phyloP scores from a whole-genome alignment of 352 stramenopile genomes.

The Globisporangium nagaii region DNA sequence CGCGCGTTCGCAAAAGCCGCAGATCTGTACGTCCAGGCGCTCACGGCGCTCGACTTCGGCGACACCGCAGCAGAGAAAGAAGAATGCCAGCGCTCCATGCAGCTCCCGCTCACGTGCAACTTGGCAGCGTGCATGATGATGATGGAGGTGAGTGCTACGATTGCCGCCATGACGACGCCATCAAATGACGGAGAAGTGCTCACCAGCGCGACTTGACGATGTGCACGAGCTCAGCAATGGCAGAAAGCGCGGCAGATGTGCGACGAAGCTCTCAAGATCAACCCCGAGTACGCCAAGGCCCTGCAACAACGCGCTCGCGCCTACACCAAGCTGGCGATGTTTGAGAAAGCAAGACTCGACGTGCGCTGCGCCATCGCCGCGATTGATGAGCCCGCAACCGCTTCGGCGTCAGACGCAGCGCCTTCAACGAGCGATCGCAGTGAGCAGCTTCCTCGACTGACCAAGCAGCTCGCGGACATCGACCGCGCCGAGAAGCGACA shows the following conservation, averaged over 20 bases:
- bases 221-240: conserved; percentile 34
- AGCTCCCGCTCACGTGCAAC: conserved; percentile 79
- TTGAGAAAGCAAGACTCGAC: conserved; percentile 45
- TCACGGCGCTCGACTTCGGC: conserved; percentile 66
- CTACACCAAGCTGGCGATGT: conserved; percentile 34
- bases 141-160: conserved; percentile 29
- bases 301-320: conserved; percentile 65
- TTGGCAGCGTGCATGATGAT: conserved; percentile 71
- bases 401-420: too few species aligned
- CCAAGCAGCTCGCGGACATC: conserved; percentile 46
- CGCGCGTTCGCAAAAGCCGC: conserved; percentile 41
- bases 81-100: conserved; percentile 35
- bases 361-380: conserved; percentile 26
- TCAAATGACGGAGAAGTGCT: too few species aligned
- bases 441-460: conserved; percentile 22
- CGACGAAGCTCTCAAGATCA: conserved; percentile 44
- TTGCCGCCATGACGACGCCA: too few species aligned
- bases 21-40: conserved; percentile 62
- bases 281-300: conserved; percentile 41
- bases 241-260: conserved; percentile 59
- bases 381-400: conserved; percentile 1
- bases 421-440: not conserved
- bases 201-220: too few species aligned
- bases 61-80: conserved; percentile 25
- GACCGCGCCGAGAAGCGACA: conserved; percentile 35